Percentiles rank a stretch among this genome's conserved stretches.
Evolutionary conservation across 495 filamentous ascomycete genomes (phyloP).

Genomic region (Tuber brumale): DNA sequence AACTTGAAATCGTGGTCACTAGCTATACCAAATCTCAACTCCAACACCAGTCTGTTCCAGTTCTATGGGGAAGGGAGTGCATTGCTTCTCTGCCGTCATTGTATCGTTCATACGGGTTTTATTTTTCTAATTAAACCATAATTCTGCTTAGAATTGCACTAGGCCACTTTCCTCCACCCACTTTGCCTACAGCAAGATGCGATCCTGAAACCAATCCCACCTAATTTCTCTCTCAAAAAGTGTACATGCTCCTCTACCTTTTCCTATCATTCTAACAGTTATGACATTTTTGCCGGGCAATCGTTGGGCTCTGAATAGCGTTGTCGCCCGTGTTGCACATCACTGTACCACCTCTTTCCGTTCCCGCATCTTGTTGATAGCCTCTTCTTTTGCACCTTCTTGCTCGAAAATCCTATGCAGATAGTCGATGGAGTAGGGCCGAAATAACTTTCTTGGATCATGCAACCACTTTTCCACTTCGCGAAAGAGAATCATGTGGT

Average conservation of each 20-base stretch:
- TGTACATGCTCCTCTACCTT: background rate
- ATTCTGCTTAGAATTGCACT: background rate
- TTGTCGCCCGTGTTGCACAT: background rate
- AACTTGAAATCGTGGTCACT: background rate
- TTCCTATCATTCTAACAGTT: background rate
- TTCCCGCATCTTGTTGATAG: background rate
- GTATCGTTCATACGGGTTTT: background rate
- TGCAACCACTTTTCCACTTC: slow-evolving; percentile 1
- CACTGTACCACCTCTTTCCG: background rate
- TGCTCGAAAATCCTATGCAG: slow-evolving; percentile 5
- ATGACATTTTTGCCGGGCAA: background rate
- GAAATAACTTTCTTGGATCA: background rate
- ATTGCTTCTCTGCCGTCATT: background rate
- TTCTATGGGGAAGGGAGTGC: background rate
- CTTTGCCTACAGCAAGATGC: background rate
- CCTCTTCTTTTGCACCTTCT: background rate
- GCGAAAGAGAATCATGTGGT: slow-evolving; percentile 3
- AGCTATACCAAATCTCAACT: background rate
- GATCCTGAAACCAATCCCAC: background rate
- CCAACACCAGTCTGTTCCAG: background rate
- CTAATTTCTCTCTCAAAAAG: background rate
- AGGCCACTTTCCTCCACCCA: background rate
- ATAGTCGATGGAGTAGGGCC: slow-evolving; percentile 3
- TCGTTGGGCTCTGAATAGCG: background rate
- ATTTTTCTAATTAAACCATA: background rate